Evolutionary conservation across 1,284 basidiomycete genomes (phyloP).

Genomic region (Boletus semigastroideus): DNA sequence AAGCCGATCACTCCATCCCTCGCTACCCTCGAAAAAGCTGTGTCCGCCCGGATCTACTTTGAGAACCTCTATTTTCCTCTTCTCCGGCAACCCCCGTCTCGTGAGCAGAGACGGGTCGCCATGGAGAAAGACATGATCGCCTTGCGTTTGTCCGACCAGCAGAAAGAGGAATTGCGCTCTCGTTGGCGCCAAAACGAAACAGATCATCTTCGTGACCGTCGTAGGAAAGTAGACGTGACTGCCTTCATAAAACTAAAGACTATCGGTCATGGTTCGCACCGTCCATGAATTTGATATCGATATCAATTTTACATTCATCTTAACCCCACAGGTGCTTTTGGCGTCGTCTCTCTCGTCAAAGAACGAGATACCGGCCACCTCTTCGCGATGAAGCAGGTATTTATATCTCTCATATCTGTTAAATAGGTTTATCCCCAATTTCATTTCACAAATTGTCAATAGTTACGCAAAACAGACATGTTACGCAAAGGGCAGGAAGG

Average conservation of each 20-base stretch:
- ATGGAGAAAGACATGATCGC: constrained; percentile 86
- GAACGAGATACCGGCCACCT: constrained; percentile 79
- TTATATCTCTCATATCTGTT: constrained; percentile 27
- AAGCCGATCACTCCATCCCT: constrained; percentile 79
- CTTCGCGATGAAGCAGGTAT: constrained; percentile 95
- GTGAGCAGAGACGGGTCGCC: constrained; percentile 80
- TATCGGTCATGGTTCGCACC: constrained; percentile 83
- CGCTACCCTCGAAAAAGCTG: constrained; percentile 89
- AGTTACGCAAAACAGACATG: constrained; percentile 96
- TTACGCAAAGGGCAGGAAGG: constrained; percentile 97
- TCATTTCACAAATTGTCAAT: constrained; percentile 25
- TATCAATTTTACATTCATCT: constrained; percentile 26
- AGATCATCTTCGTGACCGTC: constrained; percentile 81
- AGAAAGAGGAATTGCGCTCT: constrained; percentile 71
- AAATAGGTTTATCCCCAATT: constrained; percentile 29
- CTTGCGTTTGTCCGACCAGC: constrained; percentile 67
- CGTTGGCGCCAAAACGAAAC: constrained; percentile 89
- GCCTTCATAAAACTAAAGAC: constrained; percentile 91
- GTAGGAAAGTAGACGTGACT: constrained; percentile 80
- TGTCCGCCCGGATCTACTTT: constrained; percentile 91
- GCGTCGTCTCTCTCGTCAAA: constrained; percentile 90
- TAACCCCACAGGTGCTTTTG: constrained; percentile 77
- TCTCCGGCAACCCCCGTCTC: constrained; percentile 77
- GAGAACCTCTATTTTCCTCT: constrained; percentile 96
- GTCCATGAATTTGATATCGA: constrained; percentile 27